Evolutionary conservation across 108 stramenopile species (phyloP).

Genomic region (Cyclotella sp.): DNA sequence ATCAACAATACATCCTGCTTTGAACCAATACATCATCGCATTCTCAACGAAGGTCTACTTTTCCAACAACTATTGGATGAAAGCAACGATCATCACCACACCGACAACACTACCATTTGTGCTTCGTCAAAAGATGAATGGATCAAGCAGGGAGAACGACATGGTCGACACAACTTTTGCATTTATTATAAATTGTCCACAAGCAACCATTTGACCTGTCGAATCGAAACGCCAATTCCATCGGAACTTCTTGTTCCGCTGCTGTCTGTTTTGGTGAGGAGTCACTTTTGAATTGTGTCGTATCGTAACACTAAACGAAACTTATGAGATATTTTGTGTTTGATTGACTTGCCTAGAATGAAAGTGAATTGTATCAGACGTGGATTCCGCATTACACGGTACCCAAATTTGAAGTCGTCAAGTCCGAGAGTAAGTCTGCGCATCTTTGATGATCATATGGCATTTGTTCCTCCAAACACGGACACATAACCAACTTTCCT

Average conservation of each 20-base stretch:
- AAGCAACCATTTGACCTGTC: slow-evolving; percentile 49
- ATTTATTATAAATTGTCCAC: slow-evolving; percentile 72
- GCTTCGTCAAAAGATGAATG: slow-evolving; percentile 41
- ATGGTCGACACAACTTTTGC: slow-evolving; percentile 62
- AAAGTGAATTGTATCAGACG: slow-evolving; percentile 66
- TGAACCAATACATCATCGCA: slow-evolving; percentile 38
- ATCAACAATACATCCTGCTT: slow-evolving; percentile 16
- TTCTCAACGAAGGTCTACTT: slow-evolving; percentile 46
- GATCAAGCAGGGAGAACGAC: slow-evolving; percentile 68
- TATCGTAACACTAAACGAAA: neutral
- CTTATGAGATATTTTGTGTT: neutral
- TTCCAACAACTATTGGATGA: slow-evolving; percentile 43
- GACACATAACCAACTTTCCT: too few species aligned
- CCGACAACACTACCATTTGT: slow-evolving; percentile 4
- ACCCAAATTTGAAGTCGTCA: slow-evolving; percentile 58
- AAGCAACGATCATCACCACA: slow-evolving; percentile 29
- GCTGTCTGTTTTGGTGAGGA: slow-evolving; percentile 57
- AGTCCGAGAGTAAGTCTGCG: slow-evolving; percentile 41
- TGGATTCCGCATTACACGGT: slow-evolving; percentile 70
- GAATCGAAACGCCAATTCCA: slow-evolving; percentile 72
- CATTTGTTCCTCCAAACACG: too few species aligned
- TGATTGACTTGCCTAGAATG: slow-evolving; percentile 37
- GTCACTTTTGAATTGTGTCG: neutral
- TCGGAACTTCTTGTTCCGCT: slow-evolving; percentile 64
- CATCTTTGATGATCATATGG: too few species aligned